Evolutionary conservation across 495 filamentous ascomycete species (phyloP).

Genomic region (Cryomyces antarcticus): DNA sequence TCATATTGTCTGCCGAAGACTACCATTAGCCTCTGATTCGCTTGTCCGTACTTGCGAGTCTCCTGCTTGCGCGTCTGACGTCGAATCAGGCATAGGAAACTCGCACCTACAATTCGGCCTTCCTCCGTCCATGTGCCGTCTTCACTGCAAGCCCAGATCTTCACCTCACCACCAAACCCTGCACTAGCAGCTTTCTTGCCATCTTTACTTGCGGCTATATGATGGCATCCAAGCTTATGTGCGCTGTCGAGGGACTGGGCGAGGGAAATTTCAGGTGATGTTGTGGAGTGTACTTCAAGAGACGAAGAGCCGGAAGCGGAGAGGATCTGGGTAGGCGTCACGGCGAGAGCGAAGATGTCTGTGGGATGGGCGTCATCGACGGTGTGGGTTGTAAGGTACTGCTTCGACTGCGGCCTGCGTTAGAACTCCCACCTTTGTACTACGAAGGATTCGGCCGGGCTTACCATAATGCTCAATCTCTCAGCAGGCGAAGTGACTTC

Average conservation of each 20-base stretch:
- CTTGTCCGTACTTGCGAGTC: too few species aligned
- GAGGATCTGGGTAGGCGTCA: constrained; percentile 55
- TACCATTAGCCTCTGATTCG: too few species aligned
- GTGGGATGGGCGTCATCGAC: constrained; percentile 73
- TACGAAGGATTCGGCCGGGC: too few species aligned
- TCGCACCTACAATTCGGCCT: constrained; percentile 24
- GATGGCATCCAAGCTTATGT: constrained; percentile 78
- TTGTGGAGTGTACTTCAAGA: constrained; percentile 56
- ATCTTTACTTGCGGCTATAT: constrained; percentile 47
- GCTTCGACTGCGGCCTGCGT: constrained; percentile 53
- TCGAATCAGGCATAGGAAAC: background rate
- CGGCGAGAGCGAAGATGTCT: constrained; percentile 76
- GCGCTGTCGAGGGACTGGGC: constrained; percentile 52
- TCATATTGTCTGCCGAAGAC: constrained; percentile 19
- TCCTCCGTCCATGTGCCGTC: constrained; percentile 31
- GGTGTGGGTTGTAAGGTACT: constrained; percentile 85
- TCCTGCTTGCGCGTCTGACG: too few species aligned
- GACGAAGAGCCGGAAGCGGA: constrained; percentile 67
- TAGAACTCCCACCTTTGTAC: background rate
- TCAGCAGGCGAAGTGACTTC: too few species aligned
- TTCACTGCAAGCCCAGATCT: constrained; percentile 45
- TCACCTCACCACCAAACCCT: constrained; percentile 73
- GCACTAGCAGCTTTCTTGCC: constrained; percentile 57
- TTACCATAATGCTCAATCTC: too few species aligned
- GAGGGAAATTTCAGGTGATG: constrained; percentile 49